These are phyloP conservation scores for Pyrenochaeta sp. DNA, from an alignment of 2,329 filamentous ascomycete species.

Conservation along the genomic window DNA sequence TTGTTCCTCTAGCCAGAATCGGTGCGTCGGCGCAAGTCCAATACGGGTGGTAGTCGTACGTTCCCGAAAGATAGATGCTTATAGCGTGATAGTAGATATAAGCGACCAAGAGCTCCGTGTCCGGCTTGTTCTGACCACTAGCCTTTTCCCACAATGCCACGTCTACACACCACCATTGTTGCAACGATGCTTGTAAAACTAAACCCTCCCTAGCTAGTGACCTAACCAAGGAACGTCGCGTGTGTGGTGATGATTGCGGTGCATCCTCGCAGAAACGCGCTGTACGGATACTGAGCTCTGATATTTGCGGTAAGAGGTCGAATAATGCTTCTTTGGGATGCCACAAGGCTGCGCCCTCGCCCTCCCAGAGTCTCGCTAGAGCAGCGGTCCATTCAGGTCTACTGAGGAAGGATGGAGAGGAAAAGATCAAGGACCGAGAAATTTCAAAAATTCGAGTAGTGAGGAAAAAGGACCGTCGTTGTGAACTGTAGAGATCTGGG, in stretches of 20 bases:
- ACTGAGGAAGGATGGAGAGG: constrained; percentile 31
- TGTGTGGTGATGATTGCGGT: neutral
- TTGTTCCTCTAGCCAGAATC: constrained; percentile 14
- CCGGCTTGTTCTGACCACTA: neutral
- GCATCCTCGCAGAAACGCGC: constrained; percentile 13
- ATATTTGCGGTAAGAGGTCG: constrained; percentile 32
- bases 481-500: constrained; percentile 5
- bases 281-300: constrained; percentile 28
- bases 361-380: constrained; percentile 25
- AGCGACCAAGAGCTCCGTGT: constrained; percentile 24
- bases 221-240: neutral
- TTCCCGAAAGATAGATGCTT: constrained; percentile 40
- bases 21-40: constrained; percentile 28
- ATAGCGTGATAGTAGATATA: constrained; percentile 34
- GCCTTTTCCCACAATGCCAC: constrained; percentile 17
- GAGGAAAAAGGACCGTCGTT: constrained; percentile 34
- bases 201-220: constrained; percentile 31
- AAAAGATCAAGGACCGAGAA: constrained; percentile 35
- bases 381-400: constrained; percentile 27
- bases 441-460: constrained; percentile 39
- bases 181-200: constrained; percentile 18
- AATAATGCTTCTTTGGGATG: constrained; percentile 39
- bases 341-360: constrained; percentile 19
- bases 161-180: constrained; percentile 32
- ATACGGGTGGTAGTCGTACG: constrained; percentile 34